A percentile compares a stretch with the other conserved stretches of the same genome.
These are phyloP conservation scores for Detonula confervacea DNA, from an alignment of 352 stramenopile species.

Conservation along the genomic window DNA sequence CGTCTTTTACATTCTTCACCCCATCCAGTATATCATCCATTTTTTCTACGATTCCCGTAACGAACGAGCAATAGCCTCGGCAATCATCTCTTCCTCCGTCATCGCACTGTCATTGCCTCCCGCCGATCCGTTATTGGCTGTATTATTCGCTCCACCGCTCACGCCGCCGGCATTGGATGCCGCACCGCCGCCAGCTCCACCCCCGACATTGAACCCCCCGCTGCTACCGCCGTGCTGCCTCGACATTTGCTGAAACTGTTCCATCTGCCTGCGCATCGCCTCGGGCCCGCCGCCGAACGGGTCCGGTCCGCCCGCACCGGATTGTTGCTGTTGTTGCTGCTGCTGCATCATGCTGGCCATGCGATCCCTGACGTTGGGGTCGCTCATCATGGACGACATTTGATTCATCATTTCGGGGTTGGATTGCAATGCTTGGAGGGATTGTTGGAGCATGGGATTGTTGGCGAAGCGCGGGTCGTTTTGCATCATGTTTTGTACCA, in stretches of 20 bases:
- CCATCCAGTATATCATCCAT: slow-evolving; percentile 22
- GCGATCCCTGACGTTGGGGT: slow-evolving; percentile 49
- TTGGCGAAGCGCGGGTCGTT: slow-evolving; percentile 70
- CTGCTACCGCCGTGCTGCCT: slow-evolving; percentile 26
- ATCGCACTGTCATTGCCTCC: slow-evolving; percentile 65
- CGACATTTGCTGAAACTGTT: slow-evolving; percentile 38
- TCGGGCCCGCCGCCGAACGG: slow-evolving; percentile 31
- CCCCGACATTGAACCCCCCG: slow-evolving; percentile 23
- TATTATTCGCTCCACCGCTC: too few relatives aligned
- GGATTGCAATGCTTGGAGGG: slow-evolving; percentile 54
- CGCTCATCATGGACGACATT: slow-evolving; percentile 67
- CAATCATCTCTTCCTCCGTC: slow-evolving; percentile 88
- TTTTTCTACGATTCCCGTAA: slow-evolving; percentile 67
- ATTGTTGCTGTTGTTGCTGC: slow-evolving; percentile 24
- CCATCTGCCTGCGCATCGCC: slow-evolving; percentile 47
- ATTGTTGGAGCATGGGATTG: slow-evolving; percentile 66
- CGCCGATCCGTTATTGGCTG: slow-evolving; percentile 10
- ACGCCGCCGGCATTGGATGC: slow-evolving; percentile 1
- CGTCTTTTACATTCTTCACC: too few relatives aligned
- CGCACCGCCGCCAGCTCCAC: background rate
- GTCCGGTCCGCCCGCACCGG: slow-evolving; percentile 13
- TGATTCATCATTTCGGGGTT: slow-evolving; percentile 76
- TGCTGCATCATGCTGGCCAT: slow-evolving; percentile 58
- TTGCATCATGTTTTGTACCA: slow-evolving; percentile 82
- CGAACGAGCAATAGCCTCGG: slow-evolving; percentile 84